Base-by-base conservation (phyloP, 169 alveolate genomes). In the Plasmodium adleri region DNA sequence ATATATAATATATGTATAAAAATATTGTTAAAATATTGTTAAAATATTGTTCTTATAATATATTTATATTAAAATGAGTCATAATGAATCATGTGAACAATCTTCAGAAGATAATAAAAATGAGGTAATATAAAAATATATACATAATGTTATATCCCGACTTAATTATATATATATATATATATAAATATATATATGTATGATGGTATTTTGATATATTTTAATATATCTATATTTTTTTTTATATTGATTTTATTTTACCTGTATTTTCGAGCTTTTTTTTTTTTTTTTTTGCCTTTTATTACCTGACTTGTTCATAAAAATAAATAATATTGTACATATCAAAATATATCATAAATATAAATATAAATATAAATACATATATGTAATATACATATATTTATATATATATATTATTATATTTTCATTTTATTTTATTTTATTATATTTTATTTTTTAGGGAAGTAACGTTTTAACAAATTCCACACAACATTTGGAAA, bases 71-170 rank as follows among this genome's bases (percentile, higher is more conserved):
- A 71, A 63, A 56, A 78, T 78, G 89, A 59, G 62, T 45, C 45
- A 78, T 39, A 66, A 78, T 78, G 78, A n/a, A 52, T 64, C 71
- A n/a, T n/a, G 12, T 60, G 88, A 78, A 28, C 71, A 78, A 17
- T 43, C 71, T 58, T 26, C 78, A 54, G 88, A 74, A 62, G 89
- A 78, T 78, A 54, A 58, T 62, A 20, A 49, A 66, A 78, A 50
- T 45, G 60, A 39, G 22, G 67, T 75, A 3, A 62, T 20, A 45
- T 10, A 17, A 8, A 60, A 20, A 15, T 24, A 60, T 15, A 10
- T 52, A 52, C 20, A 15, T 52, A 52, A 12, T n/a, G 4, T 12
- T 52, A 52, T 52, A 52, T 15, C 4, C 62, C 24, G 0, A 15
- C 8, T 12, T 52, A 52, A n/a, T n/a, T 52, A 12, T 52, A n/a